phyloP scores from a whole-genome alignment of 2,329 filamentous ascomycete species.

The Penicillium griseofulvum region DNA sequence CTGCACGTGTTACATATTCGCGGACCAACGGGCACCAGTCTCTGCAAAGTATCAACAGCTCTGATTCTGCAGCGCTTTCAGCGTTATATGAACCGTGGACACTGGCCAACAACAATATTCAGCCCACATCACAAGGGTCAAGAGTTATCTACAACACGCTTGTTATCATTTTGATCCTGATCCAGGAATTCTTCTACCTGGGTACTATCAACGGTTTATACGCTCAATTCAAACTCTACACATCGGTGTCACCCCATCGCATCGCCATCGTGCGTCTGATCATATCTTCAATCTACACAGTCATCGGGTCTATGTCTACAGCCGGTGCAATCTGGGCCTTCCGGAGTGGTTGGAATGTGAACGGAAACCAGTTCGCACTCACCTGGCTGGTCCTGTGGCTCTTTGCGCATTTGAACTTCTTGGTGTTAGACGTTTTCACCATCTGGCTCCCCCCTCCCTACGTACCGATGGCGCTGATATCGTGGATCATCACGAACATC shows the following conservation, averaged over 20 bases:
- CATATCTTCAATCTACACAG: slow-evolving; percentile 39
- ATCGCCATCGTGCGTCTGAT: slow-evolving; percentile 36
- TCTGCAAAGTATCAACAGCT: slow-evolving; percentile 22
- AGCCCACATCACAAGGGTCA: slow-evolving; percentile 43
- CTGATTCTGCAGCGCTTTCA: slow-evolving; percentile 33
- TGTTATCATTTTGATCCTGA: slow-evolving; percentile 46
- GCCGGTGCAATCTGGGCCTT: slow-evolving; percentile 48
- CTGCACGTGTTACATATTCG: slow-evolving; percentile 36
- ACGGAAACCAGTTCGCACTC: slow-evolving; percentile 41
- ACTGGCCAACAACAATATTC: slow-evolving; percentile 38
- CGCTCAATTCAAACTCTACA: slow-evolving; percentile 39
- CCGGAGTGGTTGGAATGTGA: slow-evolving; percentile 40
- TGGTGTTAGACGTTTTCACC: slow-evolving; percentile 46
- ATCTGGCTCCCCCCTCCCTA: slow-evolving; percentile 40
- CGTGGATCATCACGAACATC: slow-evolving; percentile 48
- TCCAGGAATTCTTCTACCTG: slow-evolving; percentile 52
- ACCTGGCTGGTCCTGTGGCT: slow-evolving; percentile 49
- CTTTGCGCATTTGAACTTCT: slow-evolving; percentile 46
- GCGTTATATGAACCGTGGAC: slow-evolving; percentile 42
- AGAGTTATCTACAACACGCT: slow-evolving; percentile 48
- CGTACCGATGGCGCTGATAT: slow-evolving; percentile 47
- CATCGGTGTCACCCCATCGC: slow-evolving; percentile 25
- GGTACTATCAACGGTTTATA: slow-evolving; percentile 48
- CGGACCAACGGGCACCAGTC: slow-evolving; percentile 33
- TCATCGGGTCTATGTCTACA: slow-evolving; percentile 43